These are phyloP conservation scores for Rhododendron griersonianum DNA, from an alignment of 148 eudicot species.

Conservation along the genomic window DNA sequence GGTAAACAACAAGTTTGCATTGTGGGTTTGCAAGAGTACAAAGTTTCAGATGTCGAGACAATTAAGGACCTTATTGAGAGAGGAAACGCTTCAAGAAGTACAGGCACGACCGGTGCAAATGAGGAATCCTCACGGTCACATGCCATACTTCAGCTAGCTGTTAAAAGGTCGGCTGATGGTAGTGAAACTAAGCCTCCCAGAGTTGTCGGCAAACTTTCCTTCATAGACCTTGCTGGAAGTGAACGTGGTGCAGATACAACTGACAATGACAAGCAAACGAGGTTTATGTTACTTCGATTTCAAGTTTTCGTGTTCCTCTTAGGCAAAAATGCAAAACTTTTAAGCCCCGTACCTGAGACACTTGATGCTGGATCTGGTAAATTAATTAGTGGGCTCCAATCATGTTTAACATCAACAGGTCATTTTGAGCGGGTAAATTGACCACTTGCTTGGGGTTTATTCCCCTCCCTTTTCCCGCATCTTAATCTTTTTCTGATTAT, in stretches of 20 bases:
- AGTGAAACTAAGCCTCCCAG: slow-evolving; percentile 75
- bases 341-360: slow-evolving; percentile 7
- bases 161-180: slow-evolving; percentile 71
- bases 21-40: slow-evolving; percentile 93
- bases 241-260: slow-evolving; percentile 99
- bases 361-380: neutral
- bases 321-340: neutral
- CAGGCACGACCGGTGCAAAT: slow-evolving; percentile 99
- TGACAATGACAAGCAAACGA: slow-evolving; percentile 97
- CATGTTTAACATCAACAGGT: neutral
- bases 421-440: neutral
- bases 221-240: slow-evolving; percentile 99
- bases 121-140: slow-evolving; percentile 99
- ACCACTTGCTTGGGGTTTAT: neutral
- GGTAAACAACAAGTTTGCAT: slow-evolving; percentile 97
- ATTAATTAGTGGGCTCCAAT: neutral
- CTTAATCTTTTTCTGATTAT: neutral
- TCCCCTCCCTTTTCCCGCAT: neutral
- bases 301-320: neutral
- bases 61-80: slow-evolving; percentile 90
- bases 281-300: slow-evolving; percentile 32
- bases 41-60: slow-evolving; percentile 86
- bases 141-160: slow-evolving; percentile 94
- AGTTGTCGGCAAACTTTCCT: slow-evolving; percentile 89
- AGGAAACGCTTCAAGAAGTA: slow-evolving; percentile 89